phyloP scores from a whole-genome alignment of 345 rosid species.

The Hibiscus syriacus region DNA sequence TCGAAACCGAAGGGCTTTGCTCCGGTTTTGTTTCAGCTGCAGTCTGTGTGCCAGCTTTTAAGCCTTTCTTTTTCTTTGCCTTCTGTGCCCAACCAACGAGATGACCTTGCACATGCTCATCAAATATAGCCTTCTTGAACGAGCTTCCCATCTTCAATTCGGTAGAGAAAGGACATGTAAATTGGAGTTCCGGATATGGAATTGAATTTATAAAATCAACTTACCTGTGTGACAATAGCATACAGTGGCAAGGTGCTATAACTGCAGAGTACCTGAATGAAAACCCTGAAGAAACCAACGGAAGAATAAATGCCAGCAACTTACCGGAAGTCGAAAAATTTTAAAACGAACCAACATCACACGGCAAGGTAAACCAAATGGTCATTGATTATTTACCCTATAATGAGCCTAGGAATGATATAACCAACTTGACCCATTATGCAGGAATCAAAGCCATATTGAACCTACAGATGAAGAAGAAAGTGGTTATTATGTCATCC shows the following conservation, averaged over 20 bases:
- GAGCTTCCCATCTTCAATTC: slow-evolving; percentile 71
- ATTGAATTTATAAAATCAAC: background rate
- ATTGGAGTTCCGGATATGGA: background rate
- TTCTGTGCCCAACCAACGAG: slow-evolving; percentile 49
- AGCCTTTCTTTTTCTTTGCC: slow-evolving; percentile 27
- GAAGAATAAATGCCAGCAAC: background rate
- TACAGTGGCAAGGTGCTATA: slow-evolving; percentile 89
- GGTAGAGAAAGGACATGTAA: background rate
- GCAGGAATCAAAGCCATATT: background rate
- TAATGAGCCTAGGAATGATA: background rate
- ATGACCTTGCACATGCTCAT: slow-evolving; percentile 52
- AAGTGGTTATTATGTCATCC: background rate
- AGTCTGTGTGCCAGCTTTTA: slow-evolving; percentile 24
- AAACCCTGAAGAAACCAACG: background rate
- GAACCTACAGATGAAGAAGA: background rate
- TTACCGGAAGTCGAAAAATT: background rate
- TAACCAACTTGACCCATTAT: background rate
- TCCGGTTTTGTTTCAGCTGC: slow-evolving; percentile 17
- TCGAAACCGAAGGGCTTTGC: slow-evolving; percentile 15
- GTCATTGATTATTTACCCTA: background rate
- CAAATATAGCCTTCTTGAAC: slow-evolving; percentile 69
- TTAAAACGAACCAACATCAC: background rate
- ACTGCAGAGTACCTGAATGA: slow-evolving; percentile 16
- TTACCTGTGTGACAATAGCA: slow-evolving; percentile 87
- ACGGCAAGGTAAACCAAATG: background rate